Percentiles rank a stretch among this genome's conserved stretches.
Conservation (phyloP, 805 yeast genomes). For the Scheffersomyces spartinae region DNA sequence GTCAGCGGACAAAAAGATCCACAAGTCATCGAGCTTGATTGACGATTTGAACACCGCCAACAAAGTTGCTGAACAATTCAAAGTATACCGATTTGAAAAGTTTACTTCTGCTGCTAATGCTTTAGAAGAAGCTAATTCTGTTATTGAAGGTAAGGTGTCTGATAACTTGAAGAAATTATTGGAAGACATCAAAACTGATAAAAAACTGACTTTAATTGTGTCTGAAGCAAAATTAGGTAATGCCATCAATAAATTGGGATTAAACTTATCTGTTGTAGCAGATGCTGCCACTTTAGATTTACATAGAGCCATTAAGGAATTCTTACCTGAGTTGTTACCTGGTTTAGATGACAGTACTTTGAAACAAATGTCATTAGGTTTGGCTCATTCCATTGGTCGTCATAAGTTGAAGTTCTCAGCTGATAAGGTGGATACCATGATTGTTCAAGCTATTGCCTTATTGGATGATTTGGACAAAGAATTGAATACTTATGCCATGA, state of each 20-base stretch:
- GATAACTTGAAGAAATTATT: slow-evolving; percentile 68
- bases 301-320: slow-evolving; percentile 90
- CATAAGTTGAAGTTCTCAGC: slow-evolving; percentile 96
- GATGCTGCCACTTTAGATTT: slow-evolving; percentile 93
- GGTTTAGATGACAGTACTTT: slow-evolving; percentile 80
- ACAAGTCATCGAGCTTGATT: slow-evolving; percentile 67
- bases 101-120: slow-evolving; percentile 93
- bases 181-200: slow-evolving; percentile 65
- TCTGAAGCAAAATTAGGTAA: slow-evolving; percentile 94
- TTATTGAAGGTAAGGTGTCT: slow-evolving; percentile 89
- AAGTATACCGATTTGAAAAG: slow-evolving; percentile 91
- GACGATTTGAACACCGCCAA: slow-evolving; percentile 74
- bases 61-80: slow-evolving; percentile 81
- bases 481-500: slow-evolving; percentile 95
- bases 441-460: slow-evolving; percentile 95
- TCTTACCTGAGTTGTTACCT: slow-evolving; percentile 87
- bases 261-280: slow-evolving; percentile 78
- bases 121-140: slow-evolving; percentile 84
- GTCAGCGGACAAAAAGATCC: slow-evolving; percentile 94
- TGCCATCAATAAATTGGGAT: slow-evolving; percentile 87
- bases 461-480: slow-evolving; percentile 96
- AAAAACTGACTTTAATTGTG: slow-evolving; percentile 79
- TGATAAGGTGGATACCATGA: slow-evolving; percentile 98
- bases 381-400: slow-evolving; percentile 97
- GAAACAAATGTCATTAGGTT: slow-evolving; percentile 93